Percentiles rank a stretch among this genome's conserved stretches.
phyloP scores from a whole-genome alignment of 2,329 filamentous ascomycete genomes.

The Davidsoniella eucalypti region DNA sequence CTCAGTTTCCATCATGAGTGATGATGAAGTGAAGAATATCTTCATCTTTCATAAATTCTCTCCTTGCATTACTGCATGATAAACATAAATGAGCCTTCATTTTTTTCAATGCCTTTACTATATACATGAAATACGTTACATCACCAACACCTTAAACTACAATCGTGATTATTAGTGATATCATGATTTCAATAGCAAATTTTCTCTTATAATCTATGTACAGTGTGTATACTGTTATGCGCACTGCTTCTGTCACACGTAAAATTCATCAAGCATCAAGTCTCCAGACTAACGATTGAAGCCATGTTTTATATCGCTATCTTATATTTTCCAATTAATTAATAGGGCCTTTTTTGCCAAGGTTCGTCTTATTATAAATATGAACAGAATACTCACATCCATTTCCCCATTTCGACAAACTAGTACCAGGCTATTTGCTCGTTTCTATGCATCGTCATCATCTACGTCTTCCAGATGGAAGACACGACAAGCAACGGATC shows the following conservation, averaged over 20 bases:
- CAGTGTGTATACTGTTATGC: no score
- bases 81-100: neutral
- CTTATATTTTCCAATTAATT: no score
- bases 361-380: neutral
- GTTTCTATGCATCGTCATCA: conserved; percentile 9
- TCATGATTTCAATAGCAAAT: no score
- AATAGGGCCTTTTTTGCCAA: no score
- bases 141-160: no score
- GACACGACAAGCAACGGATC: conserved; percentile 57
- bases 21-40: neutral
- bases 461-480: conserved; percentile 49
- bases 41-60: neutral
- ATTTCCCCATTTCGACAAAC: neutral
- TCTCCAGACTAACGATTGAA: no score
- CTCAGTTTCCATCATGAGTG: neutral
- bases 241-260: no score
- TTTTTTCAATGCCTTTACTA: neutral
- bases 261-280: no score
- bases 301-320: no score
- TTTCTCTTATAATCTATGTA: no score
- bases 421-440: neutral
- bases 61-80: neutral
- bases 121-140: no score
- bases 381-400: neutral
- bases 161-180: no score